Evolutionary conservation across 2,329 filamentous ascomycete species (phyloP).

Genomic region (Dendrostoma leiphaemia): DNA sequence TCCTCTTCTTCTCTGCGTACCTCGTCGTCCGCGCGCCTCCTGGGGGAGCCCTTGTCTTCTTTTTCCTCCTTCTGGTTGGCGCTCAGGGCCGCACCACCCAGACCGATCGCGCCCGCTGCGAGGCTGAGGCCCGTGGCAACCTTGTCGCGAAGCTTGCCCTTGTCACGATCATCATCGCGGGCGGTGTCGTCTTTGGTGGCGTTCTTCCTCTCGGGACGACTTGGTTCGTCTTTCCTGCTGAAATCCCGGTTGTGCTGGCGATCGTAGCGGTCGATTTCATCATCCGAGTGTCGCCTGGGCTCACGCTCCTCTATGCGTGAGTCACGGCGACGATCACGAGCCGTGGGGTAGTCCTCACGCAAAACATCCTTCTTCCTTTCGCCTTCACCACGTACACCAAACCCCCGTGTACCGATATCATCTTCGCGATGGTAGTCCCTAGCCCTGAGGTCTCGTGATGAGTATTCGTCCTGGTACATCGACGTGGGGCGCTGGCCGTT

Average conservation of each 20-base stretch:
- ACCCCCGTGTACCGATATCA: slow-evolving; percentile 45
- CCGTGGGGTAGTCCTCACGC: slow-evolving; percentile 34
- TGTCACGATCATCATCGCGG: slow-evolving; percentile 36
- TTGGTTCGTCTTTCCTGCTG: slow-evolving; percentile 14
- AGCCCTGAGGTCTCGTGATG: slow-evolving; percentile 40
- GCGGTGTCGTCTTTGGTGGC: slow-evolving; percentile 26
- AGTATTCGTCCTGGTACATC: slow-evolving; percentile 50
- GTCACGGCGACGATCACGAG: slow-evolving; percentile 22
- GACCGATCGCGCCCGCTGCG: slow-evolving; percentile 47
- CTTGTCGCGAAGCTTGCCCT: slow-evolving; percentile 46
- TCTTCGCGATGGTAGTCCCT: slow-evolving; percentile 45
- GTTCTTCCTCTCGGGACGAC: slow-evolving; percentile 20
- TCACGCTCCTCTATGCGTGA: slow-evolving; percentile 23
- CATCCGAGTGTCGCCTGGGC: slow-evolving; percentile 26
- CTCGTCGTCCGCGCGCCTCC: slow-evolving; percentile 27
- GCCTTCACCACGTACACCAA: slow-evolving; percentile 48
- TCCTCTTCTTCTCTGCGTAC: slow-evolving; percentile 13
- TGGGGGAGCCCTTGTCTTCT: slow-evolving; percentile 29
- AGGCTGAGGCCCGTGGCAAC: slow-evolving; percentile 46
- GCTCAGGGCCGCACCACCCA: slow-evolving; percentile 35
- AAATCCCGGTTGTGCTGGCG: slow-evolving; percentile 15
- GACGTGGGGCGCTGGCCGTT: slow-evolving; percentile 44
- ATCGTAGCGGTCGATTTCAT: slow-evolving; percentile 24
- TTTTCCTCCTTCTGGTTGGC: slow-evolving; percentile 39
- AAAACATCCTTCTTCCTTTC: slow-evolving; percentile 27